Base-by-base conservation (phyloP, 805 yeast genomes). In the Wickerhamiella spandovensis region DNA sequence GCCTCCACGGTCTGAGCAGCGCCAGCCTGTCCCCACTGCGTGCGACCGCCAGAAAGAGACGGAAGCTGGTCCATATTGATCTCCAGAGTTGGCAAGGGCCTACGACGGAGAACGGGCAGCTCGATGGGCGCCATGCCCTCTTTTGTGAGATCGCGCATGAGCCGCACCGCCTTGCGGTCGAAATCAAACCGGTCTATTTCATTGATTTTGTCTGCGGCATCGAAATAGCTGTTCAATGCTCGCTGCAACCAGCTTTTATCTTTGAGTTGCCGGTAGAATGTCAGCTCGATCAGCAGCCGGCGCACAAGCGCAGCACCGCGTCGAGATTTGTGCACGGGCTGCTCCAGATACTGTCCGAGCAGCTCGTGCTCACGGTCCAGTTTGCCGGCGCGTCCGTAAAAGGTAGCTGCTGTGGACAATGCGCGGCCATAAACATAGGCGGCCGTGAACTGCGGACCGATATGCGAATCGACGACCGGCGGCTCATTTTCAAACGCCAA, bases 1-100 rank as follows among this genome's bases (percentile, higher is more conserved):
- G 59, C 59, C 51, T 67, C 72, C 2, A 67, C 72, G 3, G 62
- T 53, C 5, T 35, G 25, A 2, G 56, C 56, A 15, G 43, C 24
- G 13, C 32, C 53, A 8, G 53, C 52, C 21, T 20, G 20, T 41
- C 54, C 52, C 56, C 55, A 53, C n/a, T 35, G 42, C 18, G 56
- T 53, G 20, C 53, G 53, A 7, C 32, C 42, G 17, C 47, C 49
- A 7, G n/a, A 20, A 9, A 24, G 35, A 4, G 41, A 39, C 12
- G 20, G 9, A 1, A 44, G 38, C n/a, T 32, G 50, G 6, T 9
- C 46, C 12, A 44, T 44, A 5, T n/a, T 23, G 17, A 47, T 32
- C 17, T 21, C 42, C 8, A 25, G 20, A 17, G 35, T 24, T 2
- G 42, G 42, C 17, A 47, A 30, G 18, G 23, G 35, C 18, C 15